A percentile compares a stretch with the other conserved stretches of the same genome.
Evolutionary conservation across 805 yeast genomes (phyloP).

Genomic region (Candida schatavii): DNA sequence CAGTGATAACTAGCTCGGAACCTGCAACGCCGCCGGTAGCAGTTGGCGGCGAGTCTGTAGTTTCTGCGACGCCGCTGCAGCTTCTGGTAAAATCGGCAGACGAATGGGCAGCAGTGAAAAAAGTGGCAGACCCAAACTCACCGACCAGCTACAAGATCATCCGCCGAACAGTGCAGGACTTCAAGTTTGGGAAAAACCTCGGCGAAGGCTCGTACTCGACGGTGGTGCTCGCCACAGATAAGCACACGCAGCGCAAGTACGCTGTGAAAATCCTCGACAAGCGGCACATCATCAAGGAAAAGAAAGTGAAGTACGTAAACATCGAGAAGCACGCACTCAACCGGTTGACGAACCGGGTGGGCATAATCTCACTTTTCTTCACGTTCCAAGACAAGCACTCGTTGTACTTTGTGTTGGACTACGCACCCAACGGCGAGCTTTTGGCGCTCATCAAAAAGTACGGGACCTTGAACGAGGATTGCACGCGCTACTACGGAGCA

Average conservation of each 20-base stretch:
- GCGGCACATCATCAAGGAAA: constrained; percentile 74
- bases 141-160: constrained; percentile 21
- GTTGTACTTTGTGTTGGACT: constrained; percentile 72
- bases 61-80: no score
- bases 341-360: constrained; percentile 57
- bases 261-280: constrained; percentile 78
- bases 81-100: constrained; percentile 2
- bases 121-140: constrained; percentile 13
- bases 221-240: constrained; percentile 46
- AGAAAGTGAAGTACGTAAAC: constrained; percentile 80
- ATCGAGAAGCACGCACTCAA: constrained; percentile 80
- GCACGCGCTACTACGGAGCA: constrained; percentile 64
- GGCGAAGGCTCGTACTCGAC: constrained; percentile 49
- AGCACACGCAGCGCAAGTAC: constrained; percentile 53
- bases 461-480: constrained; percentile 70
- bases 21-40: no score
- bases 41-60: no score
- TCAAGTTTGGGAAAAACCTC: constrained; percentile 38
- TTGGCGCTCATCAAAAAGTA: constrained; percentile 62
- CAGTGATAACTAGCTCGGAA: no score
- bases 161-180: constrained; percentile 38
- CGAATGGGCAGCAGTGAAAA: constrained; percentile 26
- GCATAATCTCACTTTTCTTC: constrained; percentile 66
- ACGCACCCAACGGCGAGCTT: constrained; percentile 77
- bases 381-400: constrained; percentile 78